A percentile compares a stretch with the other conserved stretches of the same genome.
These are phyloP conservation scores for Rhodotorula sp. DNA, from an alignment of 1,284 basidiomycete species.

Conservation along the genomic window DNA sequence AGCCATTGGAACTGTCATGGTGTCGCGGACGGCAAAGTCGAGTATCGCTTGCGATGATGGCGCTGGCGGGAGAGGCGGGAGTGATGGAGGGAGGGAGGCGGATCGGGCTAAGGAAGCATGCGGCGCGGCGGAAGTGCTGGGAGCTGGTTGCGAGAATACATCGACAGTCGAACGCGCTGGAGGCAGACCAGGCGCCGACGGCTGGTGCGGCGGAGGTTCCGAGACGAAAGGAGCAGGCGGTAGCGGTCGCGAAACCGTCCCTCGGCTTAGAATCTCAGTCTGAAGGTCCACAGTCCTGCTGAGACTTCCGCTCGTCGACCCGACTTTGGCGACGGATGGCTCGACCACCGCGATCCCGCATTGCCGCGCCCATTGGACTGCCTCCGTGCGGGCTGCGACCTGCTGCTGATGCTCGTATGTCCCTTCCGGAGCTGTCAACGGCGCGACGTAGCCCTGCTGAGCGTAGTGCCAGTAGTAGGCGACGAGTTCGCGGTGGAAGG, in stretches of 20 bases:
- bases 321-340: too few species aligned
- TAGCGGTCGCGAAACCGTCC: not conserved
- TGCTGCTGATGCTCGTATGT: slow-evolving; percentile 8
- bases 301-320: too few species aligned
- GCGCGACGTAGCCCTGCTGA: slow-evolving; percentile 29
- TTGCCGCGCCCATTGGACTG: slow-evolving; percentile 28
- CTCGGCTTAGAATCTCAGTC: not conserved
- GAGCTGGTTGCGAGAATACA: not conserved
- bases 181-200: not conserved
- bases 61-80: too few species aligned
- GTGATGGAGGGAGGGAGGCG: too few species aligned
- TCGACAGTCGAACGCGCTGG: not conserved
- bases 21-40: too few species aligned
- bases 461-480: slow-evolving; percentile 36
- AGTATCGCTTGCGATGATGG: too few species aligned
- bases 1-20: not conserved
- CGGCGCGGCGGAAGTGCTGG: too few species aligned
- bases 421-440: slow-evolving; percentile 5
- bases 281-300: not conserved
- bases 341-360: slow-evolving; percentile 14
- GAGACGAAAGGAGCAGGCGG: not conserved
- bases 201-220: not conserved
- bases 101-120: too few species aligned
- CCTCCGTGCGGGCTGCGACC: slow-evolving; percentile 26
- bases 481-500: slow-evolving; percentile 28